These are phyloP conservation scores for Fusarium secorum DNA, from an alignment of 2,329 filamentous ascomycete genomes.

Conservation along the genomic window DNA sequence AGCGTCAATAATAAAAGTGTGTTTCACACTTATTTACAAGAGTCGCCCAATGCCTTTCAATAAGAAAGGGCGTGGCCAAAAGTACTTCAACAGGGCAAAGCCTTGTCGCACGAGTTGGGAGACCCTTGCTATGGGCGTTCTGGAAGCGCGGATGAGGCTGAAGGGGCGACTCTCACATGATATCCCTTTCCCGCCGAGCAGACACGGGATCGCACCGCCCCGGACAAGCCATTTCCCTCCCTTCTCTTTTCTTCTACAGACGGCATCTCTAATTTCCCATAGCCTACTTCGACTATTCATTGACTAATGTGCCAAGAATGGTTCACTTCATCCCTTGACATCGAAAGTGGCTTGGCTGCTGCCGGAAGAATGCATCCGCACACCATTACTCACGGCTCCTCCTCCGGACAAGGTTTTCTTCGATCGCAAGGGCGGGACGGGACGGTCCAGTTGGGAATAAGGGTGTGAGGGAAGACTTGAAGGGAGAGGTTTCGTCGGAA, in stretches of 20 bases:
- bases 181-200: constrained; percentile 2
- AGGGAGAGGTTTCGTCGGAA: neutral
- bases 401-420: neutral
- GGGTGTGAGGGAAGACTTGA: neutral
- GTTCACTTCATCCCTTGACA: constrained; percentile 12
- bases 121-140: constrained; percentile 5
- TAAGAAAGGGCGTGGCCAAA: constrained; percentile 7
- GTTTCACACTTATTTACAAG: constrained; percentile 1
- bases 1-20: constrained; percentile 1
- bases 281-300: neutral
- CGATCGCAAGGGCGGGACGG: constrained; percentile 23
- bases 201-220: constrained; percentile 33
- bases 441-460: constrained; percentile 14
- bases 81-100: neutral
- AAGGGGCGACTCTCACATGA: constrained; percentile 8
- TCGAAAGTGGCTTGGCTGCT: neutral
- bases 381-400: neutral
- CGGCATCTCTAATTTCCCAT: constrained; percentile 2
- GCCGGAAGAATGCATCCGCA: neutral
- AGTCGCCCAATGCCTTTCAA: neutral
- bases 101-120: constrained; percentile 2
- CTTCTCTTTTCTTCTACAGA: neutral
- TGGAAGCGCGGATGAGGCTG: constrained; percentile 31
- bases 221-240: constrained; percentile 16
- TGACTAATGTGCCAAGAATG: constrained; percentile 24